Conservation (phyloP, 2,329 filamentous ascomycete genomes). For the Metarhizium robertsii region DNA sequence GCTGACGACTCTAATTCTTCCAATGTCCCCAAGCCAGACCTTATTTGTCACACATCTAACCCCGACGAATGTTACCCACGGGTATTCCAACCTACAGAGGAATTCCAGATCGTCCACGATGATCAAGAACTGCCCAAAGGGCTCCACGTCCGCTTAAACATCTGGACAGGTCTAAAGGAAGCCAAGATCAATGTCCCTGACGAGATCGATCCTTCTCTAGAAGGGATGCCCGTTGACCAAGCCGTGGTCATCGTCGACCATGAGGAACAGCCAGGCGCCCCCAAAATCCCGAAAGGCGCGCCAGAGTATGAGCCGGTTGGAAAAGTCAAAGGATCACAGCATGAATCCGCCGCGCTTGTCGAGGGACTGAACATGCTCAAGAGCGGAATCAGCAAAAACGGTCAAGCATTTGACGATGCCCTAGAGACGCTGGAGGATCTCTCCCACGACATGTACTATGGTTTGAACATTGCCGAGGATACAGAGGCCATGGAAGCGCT, state of each 20-base stretch:
- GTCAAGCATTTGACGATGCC: conserved; percentile 34
- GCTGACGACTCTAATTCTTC: conserved; percentile 20
- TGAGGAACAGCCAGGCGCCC: conserved; percentile 19
- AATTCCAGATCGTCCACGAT: conserved; percentile 53
- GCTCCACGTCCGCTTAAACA: conserved; percentile 56
- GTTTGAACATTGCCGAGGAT: conserved; percentile 51
- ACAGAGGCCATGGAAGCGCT: conserved; percentile 42
- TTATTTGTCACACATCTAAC: conserved; percentile 57
- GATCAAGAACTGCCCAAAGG: conserved; percentile 58
- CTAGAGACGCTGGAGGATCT: conserved; percentile 52
- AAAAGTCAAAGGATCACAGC: conserved; percentile 42
- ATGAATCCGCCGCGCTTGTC: conserved; percentile 19
- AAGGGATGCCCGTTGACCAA: conserved; percentile 42
- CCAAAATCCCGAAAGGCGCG: conserved; percentile 35
- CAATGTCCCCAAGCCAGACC: conserved; percentile 34
- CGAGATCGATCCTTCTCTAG: conserved; percentile 36
- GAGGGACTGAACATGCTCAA: conserved; percentile 41
- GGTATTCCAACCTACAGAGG: conserved; percentile 52
- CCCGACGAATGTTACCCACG: conserved; percentile 56
- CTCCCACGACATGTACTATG: conserved; percentile 62
- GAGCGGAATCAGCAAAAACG: conserved; percentile 22
- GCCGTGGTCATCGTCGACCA: conserved; percentile 47
- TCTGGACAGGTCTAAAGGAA: conserved; percentile 54
- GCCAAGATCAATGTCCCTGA: conserved; percentile 55
- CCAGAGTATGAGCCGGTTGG: conserved; percentile 50